Evolutionary conservation across 352 stramenopile genomes (phyloP).

Genomic region (Pythium aquatile): DNA sequence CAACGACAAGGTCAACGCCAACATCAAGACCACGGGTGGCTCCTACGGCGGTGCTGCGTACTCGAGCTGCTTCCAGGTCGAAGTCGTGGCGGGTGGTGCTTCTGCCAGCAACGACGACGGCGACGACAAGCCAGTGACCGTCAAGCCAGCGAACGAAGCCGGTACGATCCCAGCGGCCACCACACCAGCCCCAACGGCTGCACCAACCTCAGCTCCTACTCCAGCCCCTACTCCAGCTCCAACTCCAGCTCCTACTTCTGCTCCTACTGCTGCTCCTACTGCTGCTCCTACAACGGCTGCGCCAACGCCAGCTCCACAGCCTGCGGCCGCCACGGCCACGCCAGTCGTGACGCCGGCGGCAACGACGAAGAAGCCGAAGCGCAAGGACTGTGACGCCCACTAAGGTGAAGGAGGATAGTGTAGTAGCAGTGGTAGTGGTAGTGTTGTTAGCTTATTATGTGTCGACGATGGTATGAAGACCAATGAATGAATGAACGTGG

Average conservation of each 20-base stretch:
- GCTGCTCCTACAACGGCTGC: not conserved
- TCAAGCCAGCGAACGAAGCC: slow-evolving; percentile 24
- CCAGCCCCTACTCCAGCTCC: slow-evolving; percentile 15
- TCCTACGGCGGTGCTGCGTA: slow-evolving; percentile 57
- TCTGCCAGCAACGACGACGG: slow-evolving; percentile 2
- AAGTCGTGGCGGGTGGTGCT: slow-evolving; percentile 34
- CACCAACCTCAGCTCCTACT: slow-evolving; percentile 14
- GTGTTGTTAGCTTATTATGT: slow-evolving; percentile 1
- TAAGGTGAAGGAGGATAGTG: not conserved
- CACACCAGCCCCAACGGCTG: slow-evolving; percentile 5
- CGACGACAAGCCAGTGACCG: slow-evolving; percentile 14
- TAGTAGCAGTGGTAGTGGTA: not conserved
- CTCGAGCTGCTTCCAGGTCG: slow-evolving; percentile 59
- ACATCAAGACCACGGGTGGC: slow-evolving; percentile 42
- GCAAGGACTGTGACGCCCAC: slow-evolving; percentile 21
- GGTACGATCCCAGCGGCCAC: slow-evolving; percentile 3
- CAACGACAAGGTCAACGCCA: slow-evolving; percentile 43
- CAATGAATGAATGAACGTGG: slow-evolving; percentile 6
- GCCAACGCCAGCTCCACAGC: slow-evolving; percentile 2
- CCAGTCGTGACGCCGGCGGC: slow-evolving; percentile 12
- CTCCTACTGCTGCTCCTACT: not conserved
- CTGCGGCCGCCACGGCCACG: not conserved
- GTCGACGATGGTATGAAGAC: not conserved
- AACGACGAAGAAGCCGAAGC: slow-evolving; percentile 17
- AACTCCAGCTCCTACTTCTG: not conserved